phyloP scores from a whole-genome alignment of 345 rosid species.

The Hibiscus mutabilis region DNA sequence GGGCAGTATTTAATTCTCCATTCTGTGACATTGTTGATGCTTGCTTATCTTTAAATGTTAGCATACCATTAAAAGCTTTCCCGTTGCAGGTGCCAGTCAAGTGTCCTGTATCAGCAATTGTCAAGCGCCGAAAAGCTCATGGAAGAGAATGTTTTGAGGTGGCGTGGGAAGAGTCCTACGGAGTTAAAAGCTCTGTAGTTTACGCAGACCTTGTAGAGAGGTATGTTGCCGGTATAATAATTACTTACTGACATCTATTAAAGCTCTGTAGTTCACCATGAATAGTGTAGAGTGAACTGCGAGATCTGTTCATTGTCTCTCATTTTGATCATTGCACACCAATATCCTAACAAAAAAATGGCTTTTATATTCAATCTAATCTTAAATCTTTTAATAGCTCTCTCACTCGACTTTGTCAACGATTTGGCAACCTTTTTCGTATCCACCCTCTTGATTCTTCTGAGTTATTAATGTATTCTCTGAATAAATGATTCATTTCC shows the following conservation, averaged over 20 bases:
- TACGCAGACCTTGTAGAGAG: slow-evolving; percentile 74
- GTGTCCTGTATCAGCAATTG: slow-evolving; percentile 69
- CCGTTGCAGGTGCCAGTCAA: slow-evolving; percentile 51
- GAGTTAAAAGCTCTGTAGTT: slow-evolving; percentile 58
- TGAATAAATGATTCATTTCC: not conserved
- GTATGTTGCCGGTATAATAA: slow-evolving; percentile 25
- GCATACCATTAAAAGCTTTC: not conserved
- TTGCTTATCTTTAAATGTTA: not conserved
- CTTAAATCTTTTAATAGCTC: not conserved
- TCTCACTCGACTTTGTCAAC: not conserved
- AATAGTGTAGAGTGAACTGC: not conserved
- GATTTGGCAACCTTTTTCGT: not conserved
- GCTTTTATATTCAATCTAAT: not conserved
- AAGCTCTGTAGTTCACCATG: not conserved
- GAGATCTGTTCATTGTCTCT: not conserved
- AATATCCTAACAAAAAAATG: not conserved
- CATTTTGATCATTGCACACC: not conserved
- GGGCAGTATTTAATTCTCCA: not conserved
- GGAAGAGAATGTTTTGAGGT: slow-evolving; percentile 81
- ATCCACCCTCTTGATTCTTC: not conserved
- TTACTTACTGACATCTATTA: not conserved
- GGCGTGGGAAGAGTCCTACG: slow-evolving; percentile 54
- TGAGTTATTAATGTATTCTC: not conserved
- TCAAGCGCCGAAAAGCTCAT: slow-evolving; percentile 59
- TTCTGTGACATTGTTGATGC: not conserved